phyloP scores from a whole-genome alignment of 2,329 filamentous ascomycete genomes.

The Fusarium sp. region DNA sequence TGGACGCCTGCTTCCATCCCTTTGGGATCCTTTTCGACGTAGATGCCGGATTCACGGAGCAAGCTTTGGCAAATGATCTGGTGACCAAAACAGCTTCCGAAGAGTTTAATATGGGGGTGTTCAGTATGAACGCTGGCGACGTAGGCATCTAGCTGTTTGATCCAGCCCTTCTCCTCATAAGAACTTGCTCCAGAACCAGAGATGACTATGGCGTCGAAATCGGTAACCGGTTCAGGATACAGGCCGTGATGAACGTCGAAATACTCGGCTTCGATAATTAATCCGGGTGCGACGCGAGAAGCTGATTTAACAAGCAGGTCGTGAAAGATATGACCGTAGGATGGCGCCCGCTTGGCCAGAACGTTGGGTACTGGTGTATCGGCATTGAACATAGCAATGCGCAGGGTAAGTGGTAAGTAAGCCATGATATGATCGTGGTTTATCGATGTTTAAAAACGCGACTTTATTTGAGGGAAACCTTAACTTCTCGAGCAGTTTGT shows the following conservation, averaged over 20 bases:
- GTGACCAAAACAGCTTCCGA: constrained; percentile 1
- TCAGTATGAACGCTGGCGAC: neutral
- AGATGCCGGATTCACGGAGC: neutral
- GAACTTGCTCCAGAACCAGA: constrained; percentile 3
- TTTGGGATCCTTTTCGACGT: neutral
- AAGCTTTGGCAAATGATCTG: constrained; percentile 5
- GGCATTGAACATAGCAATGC: constrained; percentile 3
- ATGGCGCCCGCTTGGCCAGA: neutral
- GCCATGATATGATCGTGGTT: neutral
- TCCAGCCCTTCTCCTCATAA: constrained; percentile 1
- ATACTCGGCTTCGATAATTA: neutral
- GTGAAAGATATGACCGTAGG: neutral
- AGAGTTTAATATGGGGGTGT: neutral
- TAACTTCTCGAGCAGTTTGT: neutral
- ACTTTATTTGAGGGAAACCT: neutral
- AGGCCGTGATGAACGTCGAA: neutral
- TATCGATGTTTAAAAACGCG: neutral
- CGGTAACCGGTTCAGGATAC: neutral
- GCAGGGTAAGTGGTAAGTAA: neutral
- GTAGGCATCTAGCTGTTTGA: neutral
- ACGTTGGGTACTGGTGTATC: constrained; percentile 1
- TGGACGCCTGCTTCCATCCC: neutral
- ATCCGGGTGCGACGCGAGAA: neutral
- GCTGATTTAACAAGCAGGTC: neutral
- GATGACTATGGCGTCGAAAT: constrained; percentile 1